Base-by-base conservation (phyloP, 129 eudicot species). In the Silybum marianum region DNA sequence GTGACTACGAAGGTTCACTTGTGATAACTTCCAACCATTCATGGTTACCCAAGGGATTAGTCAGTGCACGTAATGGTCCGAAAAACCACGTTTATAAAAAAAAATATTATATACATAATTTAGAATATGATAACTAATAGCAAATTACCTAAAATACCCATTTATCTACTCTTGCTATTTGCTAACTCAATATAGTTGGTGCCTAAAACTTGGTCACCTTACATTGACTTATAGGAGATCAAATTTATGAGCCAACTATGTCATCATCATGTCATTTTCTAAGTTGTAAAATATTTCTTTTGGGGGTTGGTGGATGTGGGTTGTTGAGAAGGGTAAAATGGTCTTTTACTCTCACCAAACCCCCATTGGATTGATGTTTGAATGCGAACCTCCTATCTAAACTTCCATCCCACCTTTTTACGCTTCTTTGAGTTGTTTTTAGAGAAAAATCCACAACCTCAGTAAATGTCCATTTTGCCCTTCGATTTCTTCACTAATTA, bases 321-420 rank as follows among this genome's bases (percentile, higher is more conserved):
- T 80, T 0, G 83, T 72, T 80, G 78, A 80, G 78, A 36, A 54
- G 83, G 83, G 72, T 24, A 54, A 18, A 16, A 22, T 80, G n/a
- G 78, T 80, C 83, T 58, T 71, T 78, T 54, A 2, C 0, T 32
- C 77, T 58, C 78, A 80, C 83, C 83, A 80, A 80, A 80, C 83
- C 83, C 77, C 72, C 28, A 58, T 19, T n/a, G 16, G 21, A 69
- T 26, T 69, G 54, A 72, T 23, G 11, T 72, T 30, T 69, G 19
- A 28, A 44, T 51, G 22, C 2, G 22, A 51, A 51, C 22, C 4
- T 54, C 22, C 62, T 0, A 16, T 48, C 62, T 14, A 48, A 14
- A 48, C 62, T 48, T 48, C 1, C 6, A 48, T 48, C 62, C 62
- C 18, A 14, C 1, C n/a, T n/a, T n/a, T n/a, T n/a, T n/a, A n/a